Evolutionary conservation across 1,139 yeast species (phyloP).

Genomic region (Magnusiomyces ingens): DNA sequence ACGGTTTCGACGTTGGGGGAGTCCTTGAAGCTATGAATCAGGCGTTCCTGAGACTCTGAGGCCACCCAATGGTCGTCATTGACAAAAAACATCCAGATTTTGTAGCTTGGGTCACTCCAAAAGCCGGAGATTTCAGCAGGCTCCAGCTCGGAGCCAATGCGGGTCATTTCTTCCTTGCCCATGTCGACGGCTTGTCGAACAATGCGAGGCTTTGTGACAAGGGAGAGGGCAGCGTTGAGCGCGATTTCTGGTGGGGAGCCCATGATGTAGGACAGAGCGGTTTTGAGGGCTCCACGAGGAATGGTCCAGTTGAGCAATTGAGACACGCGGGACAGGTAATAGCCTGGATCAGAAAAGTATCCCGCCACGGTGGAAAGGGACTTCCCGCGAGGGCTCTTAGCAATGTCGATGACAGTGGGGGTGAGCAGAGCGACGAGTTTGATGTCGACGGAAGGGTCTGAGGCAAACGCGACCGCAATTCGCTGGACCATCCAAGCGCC

Average conservation of each 20-base stretch:
- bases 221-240: slow-evolving; percentile 39
- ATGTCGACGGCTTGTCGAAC: slow-evolving; percentile 48
- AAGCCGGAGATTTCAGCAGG: slow-evolving; percentile 43
- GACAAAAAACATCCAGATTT: slow-evolving; percentile 54
- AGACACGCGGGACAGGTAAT: slow-evolving; percentile 14
- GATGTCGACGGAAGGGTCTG: slow-evolving; percentile 21
- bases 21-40: slow-evolving; percentile 36
- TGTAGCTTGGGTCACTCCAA: slow-evolving; percentile 34
- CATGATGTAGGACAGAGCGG: slow-evolving; percentile 16
- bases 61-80: slow-evolving; percentile 56
- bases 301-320: slow-evolving; percentile 21
- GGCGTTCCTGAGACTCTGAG: slow-evolving; percentile 40
- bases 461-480: slow-evolving; percentile 30
- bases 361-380: slow-evolving; percentile 30
- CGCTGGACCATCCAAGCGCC: slow-evolving; percentile 55
- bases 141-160: slow-evolving; percentile 34
- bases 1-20: slow-evolving; percentile 29
- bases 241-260: slow-evolving; percentile 35
- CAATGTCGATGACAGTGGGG: slow-evolving; percentile 57
- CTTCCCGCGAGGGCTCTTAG: slow-evolving; percentile 46
- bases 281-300: slow-evolving; percentile 17
- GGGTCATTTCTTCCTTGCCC: slow-evolving; percentile 52
- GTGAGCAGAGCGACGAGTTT: slow-evolving; percentile 52
- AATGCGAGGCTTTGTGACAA: slow-evolving; percentile 39
- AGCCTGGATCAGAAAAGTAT: slow-evolving; percentile 12